phyloP scores from a whole-genome alignment of 176 grass and related monocot genomes.

The Phoenix roebelenii region DNA sequence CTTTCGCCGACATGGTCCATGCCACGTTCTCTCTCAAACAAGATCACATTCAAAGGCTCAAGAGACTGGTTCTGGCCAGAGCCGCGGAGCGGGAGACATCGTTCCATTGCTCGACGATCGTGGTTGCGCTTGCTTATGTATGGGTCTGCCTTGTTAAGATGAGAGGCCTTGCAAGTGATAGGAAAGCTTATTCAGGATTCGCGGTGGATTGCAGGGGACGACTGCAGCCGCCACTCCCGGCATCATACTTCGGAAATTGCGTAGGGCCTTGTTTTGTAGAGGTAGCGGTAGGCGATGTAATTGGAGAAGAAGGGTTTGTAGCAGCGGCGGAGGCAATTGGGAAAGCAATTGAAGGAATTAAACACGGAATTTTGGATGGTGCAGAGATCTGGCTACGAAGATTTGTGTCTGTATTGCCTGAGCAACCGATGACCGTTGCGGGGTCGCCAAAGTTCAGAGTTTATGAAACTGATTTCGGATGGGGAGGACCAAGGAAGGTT shows the following conservation, averaged over 20 bases:
- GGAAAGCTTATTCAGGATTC: not conserved
- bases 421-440: not conserved
- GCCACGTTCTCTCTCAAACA: constrained; percentile 1
- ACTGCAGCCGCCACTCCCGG: constrained; percentile 10
- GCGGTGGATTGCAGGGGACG: constrained; percentile 9
- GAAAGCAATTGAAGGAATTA: constrained; percentile 4
- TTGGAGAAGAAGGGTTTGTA: constrained; percentile 5
- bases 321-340: constrained; percentile 3
- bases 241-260: constrained; percentile 24
- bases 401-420: too few relatives aligned
- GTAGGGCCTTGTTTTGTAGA: constrained; percentile 1
- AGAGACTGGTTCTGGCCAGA: not conserved
- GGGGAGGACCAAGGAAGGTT: constrained; percentile 17
- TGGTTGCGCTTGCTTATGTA: constrained; percentile 6
- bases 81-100: not conserved
- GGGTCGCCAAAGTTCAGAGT: constrained; percentile 19
- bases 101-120: constrained; percentile 4
- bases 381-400: not conserved
- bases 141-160: constrained; percentile 12
- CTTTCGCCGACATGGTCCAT: too few relatives aligned
- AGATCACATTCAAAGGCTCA: constrained; percentile 17
- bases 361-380: not conserved
- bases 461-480: constrained; percentile 30
- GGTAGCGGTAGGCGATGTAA: not conserved
- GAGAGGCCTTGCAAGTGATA: not conserved